These are phyloP conservation scores for Phialemonium atrogriseum DNA, from an alignment of 2,329 filamentous ascomycete species.

Conservation along the genomic window DNA sequence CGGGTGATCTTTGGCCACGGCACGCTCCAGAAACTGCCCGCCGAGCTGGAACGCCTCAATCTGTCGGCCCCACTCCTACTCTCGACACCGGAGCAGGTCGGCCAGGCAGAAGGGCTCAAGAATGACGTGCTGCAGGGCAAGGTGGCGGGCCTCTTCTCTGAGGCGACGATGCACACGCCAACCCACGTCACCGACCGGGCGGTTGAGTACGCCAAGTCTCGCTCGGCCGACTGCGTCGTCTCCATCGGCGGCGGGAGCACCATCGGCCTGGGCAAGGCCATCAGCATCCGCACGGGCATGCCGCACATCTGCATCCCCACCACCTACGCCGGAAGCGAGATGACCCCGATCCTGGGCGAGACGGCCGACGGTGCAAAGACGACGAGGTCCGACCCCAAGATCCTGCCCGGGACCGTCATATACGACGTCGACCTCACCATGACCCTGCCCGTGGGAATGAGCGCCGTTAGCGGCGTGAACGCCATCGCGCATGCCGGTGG, in stretches of 20 bases:
- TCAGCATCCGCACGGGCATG: conserved; percentile 44
- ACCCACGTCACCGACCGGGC: conserved; percentile 48
- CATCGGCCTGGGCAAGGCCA: conserved; percentile 52
- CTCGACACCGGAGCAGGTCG: conserved; percentile 41
- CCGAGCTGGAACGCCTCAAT: conserved; percentile 31
- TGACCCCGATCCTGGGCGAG: conserved; percentile 57
- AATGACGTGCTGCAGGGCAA: conserved; percentile 25
- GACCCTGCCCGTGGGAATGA: conserved; percentile 43
- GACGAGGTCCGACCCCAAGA: conserved; percentile 48
- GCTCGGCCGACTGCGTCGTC: conserved; percentile 44
- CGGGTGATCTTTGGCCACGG: conserved; percentile 47
- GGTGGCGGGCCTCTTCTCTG: conserved; percentile 10
- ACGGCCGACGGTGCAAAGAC: conserved; percentile 49
- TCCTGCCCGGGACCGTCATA: conserved; percentile 51
- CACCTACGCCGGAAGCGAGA: conserved; percentile 52
- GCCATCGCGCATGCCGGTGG: conserved; percentile 11
- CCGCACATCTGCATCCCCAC: conserved; percentile 38
- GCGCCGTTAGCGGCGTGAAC: conserved; percentile 26
- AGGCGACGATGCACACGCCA: conserved; percentile 56
- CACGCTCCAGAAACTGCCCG: conserved; percentile 35
- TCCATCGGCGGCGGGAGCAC: conserved; percentile 56
- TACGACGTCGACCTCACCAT: conserved; percentile 57
- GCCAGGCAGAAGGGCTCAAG: conserved; percentile 34
- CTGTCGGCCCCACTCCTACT: conserved; percentile 40
- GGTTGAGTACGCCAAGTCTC: conserved; percentile 32